These are phyloP conservation scores for Sugiyamaella mastotermitis DNA, from an alignment of 805 yeast genomes.

Conservation along the genomic window DNA sequence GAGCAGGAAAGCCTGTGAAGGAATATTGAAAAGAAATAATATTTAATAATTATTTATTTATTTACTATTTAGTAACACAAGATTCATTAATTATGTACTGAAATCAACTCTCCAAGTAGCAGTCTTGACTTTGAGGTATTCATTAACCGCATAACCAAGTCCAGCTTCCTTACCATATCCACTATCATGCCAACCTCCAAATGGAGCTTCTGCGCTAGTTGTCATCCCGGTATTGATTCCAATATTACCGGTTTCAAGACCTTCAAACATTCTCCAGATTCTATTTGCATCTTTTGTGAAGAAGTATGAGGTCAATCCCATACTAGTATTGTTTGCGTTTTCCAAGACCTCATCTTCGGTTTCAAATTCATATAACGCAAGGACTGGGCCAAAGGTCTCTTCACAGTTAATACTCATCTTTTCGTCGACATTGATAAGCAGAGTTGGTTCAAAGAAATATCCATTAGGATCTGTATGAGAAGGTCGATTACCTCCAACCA, in stretches of 20 bases:
- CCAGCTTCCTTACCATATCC: slow-evolving; percentile 82
- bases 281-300: slow-evolving; percentile 50
- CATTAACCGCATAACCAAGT: slow-evolving; percentile 71
- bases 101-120: slow-evolving; percentile 36
- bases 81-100: not conserved
- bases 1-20: too few species aligned
- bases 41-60: not conserved
- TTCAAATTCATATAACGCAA: slow-evolving; percentile 59
- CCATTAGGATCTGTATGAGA: slow-evolving; percentile 48
- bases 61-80: not conserved
- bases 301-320: slow-evolving; percentile 76
- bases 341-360: slow-evolving; percentile 58
- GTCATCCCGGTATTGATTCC: slow-evolving; percentile 74
- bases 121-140: slow-evolving; percentile 80
- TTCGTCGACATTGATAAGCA: slow-evolving; percentile 52
- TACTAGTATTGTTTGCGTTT: slow-evolving; percentile 59
- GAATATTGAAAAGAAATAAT: too few species aligned
- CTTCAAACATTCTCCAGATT: slow-evolving; percentile 57
- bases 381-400: slow-evolving; percentile 80
- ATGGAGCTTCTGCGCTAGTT: slow-evolving; percentile 47
- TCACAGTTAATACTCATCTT: slow-evolving; percentile 55
- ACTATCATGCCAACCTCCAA: slow-evolving; percentile 88
- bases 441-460: slow-evolving; percentile 59
- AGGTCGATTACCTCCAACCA: slow-evolving; percentile 54
- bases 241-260: slow-evolving; percentile 70